Evolutionary conservation across 331 rosid species (phyloP), one percentile per base, ranked within the genome.

Genomic region (Cydonia oblonga): DNA sequence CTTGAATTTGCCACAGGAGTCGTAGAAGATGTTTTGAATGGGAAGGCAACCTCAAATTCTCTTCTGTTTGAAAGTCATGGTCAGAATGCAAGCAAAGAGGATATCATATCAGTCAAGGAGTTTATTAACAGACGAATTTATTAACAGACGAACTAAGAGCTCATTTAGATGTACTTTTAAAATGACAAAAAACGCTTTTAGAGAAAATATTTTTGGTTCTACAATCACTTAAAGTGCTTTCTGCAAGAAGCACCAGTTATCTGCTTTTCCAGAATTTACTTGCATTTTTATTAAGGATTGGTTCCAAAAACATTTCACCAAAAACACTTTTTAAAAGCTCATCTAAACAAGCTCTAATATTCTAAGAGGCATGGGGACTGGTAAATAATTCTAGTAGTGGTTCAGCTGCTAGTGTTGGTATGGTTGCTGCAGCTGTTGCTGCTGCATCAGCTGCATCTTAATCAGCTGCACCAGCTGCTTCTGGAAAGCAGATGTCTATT

Each of bases 351-450:
- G n/a, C n/a, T 78, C 89, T 79, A 91, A 93, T 80, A 90, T 90
- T 84, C 80, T 90, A 79, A 82, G 97, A 72, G 98, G 98, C 52
- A 85, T 78, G 95, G 93, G 89, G 92, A n/a, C 40, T 70, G 61
- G 84, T 84, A n/a, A 28, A 61, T 35, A 92, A 86, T 86, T 59
- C 88, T 64, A 93, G 81, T 85, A 79, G 89, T 69, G 92, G 95
- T 28, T 81, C 96, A 64, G 85, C 86, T 72, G 86, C 84, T 46
- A 93, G 93, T 72, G 97, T 86, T 68, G 97, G 98, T 82, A 90
- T 93, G 97, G 97, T 80, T 71, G 97, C 95, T 46, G 96, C 96
- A 15, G 97, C 92, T 28, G 96, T 93, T 13, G 96, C 98, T 7
- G 98, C 97, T 7, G 97, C 95, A 29, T 85, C 97, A 14, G 89